These are phyloP conservation scores for Syncephalastrum racemosum DNA, from an alignment of 371 early-diverging fungal genomes.

Conservation along the genomic window DNA sequence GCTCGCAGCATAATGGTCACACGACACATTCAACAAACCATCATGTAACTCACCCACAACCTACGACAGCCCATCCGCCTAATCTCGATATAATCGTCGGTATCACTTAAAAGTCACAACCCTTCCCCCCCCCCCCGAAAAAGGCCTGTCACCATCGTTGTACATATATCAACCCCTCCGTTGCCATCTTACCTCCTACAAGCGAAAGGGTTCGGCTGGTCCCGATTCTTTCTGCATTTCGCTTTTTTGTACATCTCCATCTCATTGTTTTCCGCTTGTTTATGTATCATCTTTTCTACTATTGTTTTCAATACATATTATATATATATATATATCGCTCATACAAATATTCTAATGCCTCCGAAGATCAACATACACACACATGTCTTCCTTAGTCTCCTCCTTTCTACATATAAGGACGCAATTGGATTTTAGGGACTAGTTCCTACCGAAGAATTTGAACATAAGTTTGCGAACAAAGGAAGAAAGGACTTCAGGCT, in stretches of 20 bases:
- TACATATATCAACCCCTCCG: too few relatives aligned
- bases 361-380: not conserved
- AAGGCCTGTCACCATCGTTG: not conserved
- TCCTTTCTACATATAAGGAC: not conserved
- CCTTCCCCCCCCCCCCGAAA: not conserved
- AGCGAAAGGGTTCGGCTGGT: too few relatives aligned
- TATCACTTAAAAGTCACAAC: too few relatives aligned
- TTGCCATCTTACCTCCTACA: too few relatives aligned
- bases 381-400: not conserved
- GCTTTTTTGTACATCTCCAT: not conserved
- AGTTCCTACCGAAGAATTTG: conserved; percentile 57
- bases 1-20: conserved; percentile 28
- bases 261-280: not conserved
- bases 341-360: too few relatives aligned
- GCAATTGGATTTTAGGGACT: conserved; percentile 4
- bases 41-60: not conserved
- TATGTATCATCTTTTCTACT: too few relatives aligned
- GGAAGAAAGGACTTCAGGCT: conserved; percentile 58
- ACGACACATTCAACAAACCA: not conserved
- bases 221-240: not conserved
- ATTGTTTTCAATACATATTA: not conserved
- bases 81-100: too few relatives aligned
- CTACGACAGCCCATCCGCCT: too few relatives aligned
- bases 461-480: conserved; percentile 59
- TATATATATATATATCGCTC: conserved; percentile 2